A percentile compares a stretch with the other conserved stretches of the same genome.
phyloP scores from a whole-genome alignment of 2,329 filamentous ascomycete species.

The Apiospora arundinis region DNA sequence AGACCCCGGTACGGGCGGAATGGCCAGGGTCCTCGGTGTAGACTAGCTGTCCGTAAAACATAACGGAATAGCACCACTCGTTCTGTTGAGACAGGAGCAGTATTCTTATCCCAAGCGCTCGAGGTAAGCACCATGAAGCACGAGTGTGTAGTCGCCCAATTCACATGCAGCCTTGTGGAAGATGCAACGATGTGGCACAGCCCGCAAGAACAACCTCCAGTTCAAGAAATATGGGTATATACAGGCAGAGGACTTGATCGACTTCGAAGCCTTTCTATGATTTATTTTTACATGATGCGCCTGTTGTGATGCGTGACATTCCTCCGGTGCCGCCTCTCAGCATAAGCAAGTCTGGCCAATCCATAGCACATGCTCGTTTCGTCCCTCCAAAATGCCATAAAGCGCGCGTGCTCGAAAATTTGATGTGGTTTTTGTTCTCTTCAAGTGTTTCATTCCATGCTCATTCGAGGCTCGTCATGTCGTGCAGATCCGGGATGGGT shows the following conservation, averaged over 20 bases:
- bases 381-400: not conserved
- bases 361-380: not conserved
- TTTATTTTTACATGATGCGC: conserved; percentile 1
- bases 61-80: not conserved
- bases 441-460: not conserved
- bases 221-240: conserved; percentile 7
- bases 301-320: not conserved
- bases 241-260: not conserved
- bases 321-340: not conserved
- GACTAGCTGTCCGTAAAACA: too few species aligned
- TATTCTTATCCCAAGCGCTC: too few species aligned
- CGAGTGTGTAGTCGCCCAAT: not conserved
- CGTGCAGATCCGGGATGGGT: conserved; percentile 64
- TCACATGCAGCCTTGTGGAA: not conserved
- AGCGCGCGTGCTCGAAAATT: not conserved
- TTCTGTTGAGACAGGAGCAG: not conserved
- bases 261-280: conserved; percentile 3
- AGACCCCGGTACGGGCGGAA: too few species aligned
- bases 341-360: conserved; percentile 1
- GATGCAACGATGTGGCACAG: not conserved
- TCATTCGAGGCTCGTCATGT: conserved; percentile 74
- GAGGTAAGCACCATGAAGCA: not conserved
- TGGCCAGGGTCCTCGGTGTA: too few species aligned
- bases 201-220: not conserved
- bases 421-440: not conserved